Evolutionary conservation across 441 rosid genomes (phyloP).

Genomic region (Corymbia calophylla): DNA sequence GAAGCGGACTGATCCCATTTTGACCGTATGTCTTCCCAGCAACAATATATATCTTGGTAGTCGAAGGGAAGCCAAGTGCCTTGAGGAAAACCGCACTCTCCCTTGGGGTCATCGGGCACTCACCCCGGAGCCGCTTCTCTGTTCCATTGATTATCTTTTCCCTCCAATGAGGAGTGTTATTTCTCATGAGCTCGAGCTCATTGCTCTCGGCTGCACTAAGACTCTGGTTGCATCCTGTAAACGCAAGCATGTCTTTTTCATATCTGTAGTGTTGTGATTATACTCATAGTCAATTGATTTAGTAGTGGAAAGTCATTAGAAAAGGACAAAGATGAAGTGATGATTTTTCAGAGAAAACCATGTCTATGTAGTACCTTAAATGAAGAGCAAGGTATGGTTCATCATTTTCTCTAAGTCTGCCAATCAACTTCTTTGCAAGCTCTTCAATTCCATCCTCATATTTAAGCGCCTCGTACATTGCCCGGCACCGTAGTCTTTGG

Average conservation of each 20-base stretch:
- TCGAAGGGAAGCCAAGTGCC: conserved; percentile 5
- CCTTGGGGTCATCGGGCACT: conserved; percentile 8
- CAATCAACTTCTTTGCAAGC: neutral
- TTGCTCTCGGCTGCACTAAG: neutral
- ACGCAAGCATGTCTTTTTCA: conserved; percentile 14
- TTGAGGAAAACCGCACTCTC: conserved; percentile 1
- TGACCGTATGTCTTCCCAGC: conserved; percentile 1
- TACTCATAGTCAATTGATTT: neutral
- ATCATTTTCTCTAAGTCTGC: neutral
- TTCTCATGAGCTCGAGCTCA: neutral
- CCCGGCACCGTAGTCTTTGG: conserved; percentile 11
- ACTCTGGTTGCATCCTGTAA: conserved; percentile 11
- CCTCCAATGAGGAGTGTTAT: conserved; percentile 5
- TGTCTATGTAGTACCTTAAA: neutral
- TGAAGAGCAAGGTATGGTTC: conserved; percentile 8
- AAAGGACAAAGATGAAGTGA: neutral
- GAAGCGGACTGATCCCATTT: neutral
- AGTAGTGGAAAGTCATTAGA: neutral
- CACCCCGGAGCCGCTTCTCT: conserved; percentile 1
- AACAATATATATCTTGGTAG: conserved; percentile 5
- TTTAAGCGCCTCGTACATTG: conserved; percentile 1
- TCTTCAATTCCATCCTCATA: neutral
- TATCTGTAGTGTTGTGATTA: neutral
- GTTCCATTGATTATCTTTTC: neutral
- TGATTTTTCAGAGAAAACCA: neutral